These are phyloP conservation scores for Diaporthe amygdali DNA, from an alignment of 2,329 filamentous ascomycete genomes.

Conservation along the genomic window DNA sequence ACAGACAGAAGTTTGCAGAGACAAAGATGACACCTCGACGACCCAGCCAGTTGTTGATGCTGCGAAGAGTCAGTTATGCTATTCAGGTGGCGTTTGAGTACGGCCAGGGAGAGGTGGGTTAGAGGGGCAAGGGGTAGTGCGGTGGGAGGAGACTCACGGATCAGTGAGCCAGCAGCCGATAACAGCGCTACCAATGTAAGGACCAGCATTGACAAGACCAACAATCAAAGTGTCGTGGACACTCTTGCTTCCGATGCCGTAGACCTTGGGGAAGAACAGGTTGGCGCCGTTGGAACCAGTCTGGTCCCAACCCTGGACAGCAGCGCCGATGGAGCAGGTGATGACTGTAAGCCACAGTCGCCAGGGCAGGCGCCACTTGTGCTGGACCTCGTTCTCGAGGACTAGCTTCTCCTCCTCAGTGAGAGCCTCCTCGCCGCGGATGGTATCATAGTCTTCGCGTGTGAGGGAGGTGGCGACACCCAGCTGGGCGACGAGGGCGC, in stretches of 20 bases:
- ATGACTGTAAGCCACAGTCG: conserved; percentile 65
- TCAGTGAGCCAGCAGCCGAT: conserved; percentile 4
- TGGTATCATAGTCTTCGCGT: conserved; percentile 51
- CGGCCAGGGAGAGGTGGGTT: conserved; percentile 53
- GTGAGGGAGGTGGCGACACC: conserved; percentile 27
- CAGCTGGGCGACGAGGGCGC: conserved; percentile 26
- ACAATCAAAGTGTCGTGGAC: conserved; percentile 59
- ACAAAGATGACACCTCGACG: conserved; percentile 31
- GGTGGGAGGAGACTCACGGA: conserved; percentile 13
- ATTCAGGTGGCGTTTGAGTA: conserved; percentile 45
- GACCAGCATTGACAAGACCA: conserved; percentile 60
- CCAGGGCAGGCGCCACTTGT: conserved; percentile 70
- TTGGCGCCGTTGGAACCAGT: conserved; percentile 55
- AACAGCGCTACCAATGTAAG: conserved; percentile 44
- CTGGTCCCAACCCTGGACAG: conserved; percentile 55
- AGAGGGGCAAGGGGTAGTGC: conserved; percentile 57
- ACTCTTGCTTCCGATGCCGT: conserved; percentile 47
- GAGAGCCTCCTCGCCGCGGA: conserved; percentile 41
- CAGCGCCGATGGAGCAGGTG: conserved; percentile 58
- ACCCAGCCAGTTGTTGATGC: neutral
- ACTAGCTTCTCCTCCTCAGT: conserved; percentile 59
- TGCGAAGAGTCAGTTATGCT: neutral
- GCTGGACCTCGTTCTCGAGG: conserved; percentile 67
- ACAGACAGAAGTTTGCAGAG: conserved; percentile 54
- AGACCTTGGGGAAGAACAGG: conserved; percentile 47